phyloP scores from a whole-genome alignment of 257 asterid genomes.

The Scutellaria baicalensis region DNA sequence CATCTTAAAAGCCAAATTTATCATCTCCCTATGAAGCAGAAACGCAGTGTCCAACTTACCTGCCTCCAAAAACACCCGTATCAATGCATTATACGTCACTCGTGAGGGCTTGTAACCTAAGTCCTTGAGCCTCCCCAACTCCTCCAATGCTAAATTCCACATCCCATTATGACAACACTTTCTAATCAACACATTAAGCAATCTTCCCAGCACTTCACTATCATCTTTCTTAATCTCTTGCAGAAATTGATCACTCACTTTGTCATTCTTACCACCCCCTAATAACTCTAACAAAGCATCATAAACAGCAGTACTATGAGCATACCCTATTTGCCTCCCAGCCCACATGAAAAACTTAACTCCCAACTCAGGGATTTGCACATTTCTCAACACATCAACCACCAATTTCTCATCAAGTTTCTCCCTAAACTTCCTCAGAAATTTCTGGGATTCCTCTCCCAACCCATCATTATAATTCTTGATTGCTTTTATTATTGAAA shows the following conservation, averaged over 20 bases:
- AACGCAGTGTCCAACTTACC: constrained; percentile 59
- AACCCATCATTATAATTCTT: constrained; percentile 45
- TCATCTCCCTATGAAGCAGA: constrained; percentile 82
- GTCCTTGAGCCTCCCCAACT: constrained; percentile 81
- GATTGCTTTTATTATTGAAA: constrained; percentile 36
- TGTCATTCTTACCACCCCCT: constrained; percentile 27
- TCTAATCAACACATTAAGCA: constrained; percentile 71
- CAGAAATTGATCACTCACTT: constrained; percentile 37
- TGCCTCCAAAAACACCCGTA: constrained; percentile 69
- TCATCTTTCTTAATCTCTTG: constrained; percentile 60
- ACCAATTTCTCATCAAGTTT: constrained; percentile 61
- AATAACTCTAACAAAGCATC: constrained; percentile 64
- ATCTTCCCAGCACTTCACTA: constrained; percentile 54
- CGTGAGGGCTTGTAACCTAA: constrained; percentile 71
- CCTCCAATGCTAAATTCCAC: constrained; percentile 91
- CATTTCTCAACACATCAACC: constrained; percentile 56
- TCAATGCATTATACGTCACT: constrained; percentile 59
- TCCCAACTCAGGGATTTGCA: constrained; percentile 59
- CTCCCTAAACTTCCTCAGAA: constrained; percentile 64
- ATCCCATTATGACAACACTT: constrained; percentile 72
- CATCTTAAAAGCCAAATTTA: constrained; percentile 55
- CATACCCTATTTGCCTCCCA: constrained; percentile 86
- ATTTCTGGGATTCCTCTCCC: constrained; percentile 66
- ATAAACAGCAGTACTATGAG: constrained; percentile 55
- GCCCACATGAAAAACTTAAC: constrained; percentile 92